Base-by-base conservation (phyloP, 345 rosid species). In the Citrus cavaleriei region DNA sequence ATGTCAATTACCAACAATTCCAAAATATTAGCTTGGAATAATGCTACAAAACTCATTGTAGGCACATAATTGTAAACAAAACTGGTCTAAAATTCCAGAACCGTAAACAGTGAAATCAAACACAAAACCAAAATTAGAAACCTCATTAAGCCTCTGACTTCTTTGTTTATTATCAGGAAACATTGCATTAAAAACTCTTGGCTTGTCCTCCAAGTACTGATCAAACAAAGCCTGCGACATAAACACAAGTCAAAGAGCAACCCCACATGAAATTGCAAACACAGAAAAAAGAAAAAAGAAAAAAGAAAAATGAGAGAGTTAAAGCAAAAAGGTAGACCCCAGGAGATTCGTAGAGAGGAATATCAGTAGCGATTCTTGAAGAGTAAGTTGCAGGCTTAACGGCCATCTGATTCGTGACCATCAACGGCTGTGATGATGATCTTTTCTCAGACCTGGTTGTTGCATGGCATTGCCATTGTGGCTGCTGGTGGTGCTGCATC, bases 271-370 rank as follows among this genome's bases (percentile, higher is more conserved):
- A 14, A 28, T 22, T 25, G 51, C 42, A 35, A 34, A 54, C 46
- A 72, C 35, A 74, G 9, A 37, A 7, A 37, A 37, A 35, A 35
- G 0, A 70, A 5, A 35, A 35, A 35, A 74, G 9, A 37, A 7
- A 37, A 37, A 35, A 35, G 0, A 70, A 5, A 35, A 35, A 35
- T 5, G 37, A 70, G 27, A 64, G 28, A 77, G 13, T 58, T 19
- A 13, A 57, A 18, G 35, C 75, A 22, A 79, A 30, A 34, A 73
- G 65, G 70, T 83, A 28, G 30, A 89, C 98, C 92, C 93, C 98
- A 71, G 97, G 94, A 84, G 93, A 75, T 82, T 95, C 99, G 70
- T 88, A 79, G 62, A 95, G 92, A 63, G 97, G 90, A 22, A 95
- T 86, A 78, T 95, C 93, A 49, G 99, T 95, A 24, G 93, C 75